Base-by-base conservation (phyloP, 768 basidiomycete genomes). In the Coprinopsis strossmayeri region DNA sequence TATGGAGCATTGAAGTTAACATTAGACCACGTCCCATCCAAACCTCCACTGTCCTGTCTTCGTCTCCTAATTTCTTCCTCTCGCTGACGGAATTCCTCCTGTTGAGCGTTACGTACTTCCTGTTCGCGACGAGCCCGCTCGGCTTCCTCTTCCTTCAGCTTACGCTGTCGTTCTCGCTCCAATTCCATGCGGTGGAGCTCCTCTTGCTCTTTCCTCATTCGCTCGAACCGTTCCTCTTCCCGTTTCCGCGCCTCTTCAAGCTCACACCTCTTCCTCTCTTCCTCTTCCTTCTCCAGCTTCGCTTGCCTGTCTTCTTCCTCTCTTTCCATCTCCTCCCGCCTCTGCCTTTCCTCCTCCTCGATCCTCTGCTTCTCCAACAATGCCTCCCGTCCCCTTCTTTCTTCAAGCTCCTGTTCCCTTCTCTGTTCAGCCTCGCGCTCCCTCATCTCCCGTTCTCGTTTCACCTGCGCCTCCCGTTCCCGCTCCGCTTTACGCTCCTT, bases 1-100 rank as follows among this genome's bases (percentile, higher is more conserved):
- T 45, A 37, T 24, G 35, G 45, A 21, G 27, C 2, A 20, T 44
- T 30, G 39, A 28, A 28, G 47, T 20, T 13, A 34, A 26, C 20
- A 26, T 28, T 20, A 5, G 54, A 43, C 65, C 68, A 69, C 37
- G 57, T 52, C 46, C 52, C 57, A n/a, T 68, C 71, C 68, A 39
- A 74, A 72, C 9, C 70, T 65, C 55, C 70, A n/a, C n/a, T n/a
- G n/a, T 73, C 25, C 74, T 70, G 69, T n/a, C 59, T 54, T 11
- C 64, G 67, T n/a, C 66, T 67, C 43, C 56, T 65, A 43, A 71
- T 68, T 20, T 73, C 71, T 34, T 71, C 71, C 37, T 69, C 73
- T n/a, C 72, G 66, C 52, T 63, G 63, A 34, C 64, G 66, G 55
- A 64, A 72, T 27, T 75, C 69, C 49, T 68, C 62, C 53, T 72